Evolutionary conservation across 2,329 filamentous ascomycete species (phyloP).

Genomic region (Periconia sp.): DNA sequence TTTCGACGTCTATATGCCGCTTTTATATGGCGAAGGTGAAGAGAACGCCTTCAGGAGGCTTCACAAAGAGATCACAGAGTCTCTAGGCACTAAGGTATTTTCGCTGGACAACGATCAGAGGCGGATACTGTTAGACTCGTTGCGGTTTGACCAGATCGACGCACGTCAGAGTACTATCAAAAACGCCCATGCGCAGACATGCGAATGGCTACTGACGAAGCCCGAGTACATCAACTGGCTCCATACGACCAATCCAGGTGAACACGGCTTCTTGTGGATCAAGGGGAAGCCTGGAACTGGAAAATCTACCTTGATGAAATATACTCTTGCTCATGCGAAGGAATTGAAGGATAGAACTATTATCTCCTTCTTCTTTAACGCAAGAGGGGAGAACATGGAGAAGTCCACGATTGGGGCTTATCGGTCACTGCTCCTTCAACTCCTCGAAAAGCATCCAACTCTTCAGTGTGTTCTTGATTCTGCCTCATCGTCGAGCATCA

Average conservation of each 20-base stretch:
- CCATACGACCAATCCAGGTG: constrained; percentile 19
- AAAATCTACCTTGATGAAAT: constrained; percentile 48
- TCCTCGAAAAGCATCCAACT: constrained; percentile 15
- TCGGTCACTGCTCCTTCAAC: constrained; percentile 18
- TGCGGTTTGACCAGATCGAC: constrained; percentile 44
- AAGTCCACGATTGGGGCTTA: constrained; percentile 15
- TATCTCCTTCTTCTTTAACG: constrained; percentile 20
- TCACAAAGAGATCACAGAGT: too few relatives aligned
- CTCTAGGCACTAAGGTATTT: too few relatives aligned
- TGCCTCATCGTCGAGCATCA: background rate
- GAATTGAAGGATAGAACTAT: constrained; percentile 1
- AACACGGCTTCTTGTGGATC: constrained; percentile 50
- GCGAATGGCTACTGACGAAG: constrained; percentile 42
- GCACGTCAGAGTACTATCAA: constrained; percentile 37
- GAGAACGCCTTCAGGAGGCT: too few relatives aligned
- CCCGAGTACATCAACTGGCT: constrained; percentile 42
- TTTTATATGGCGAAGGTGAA: too few relatives aligned
- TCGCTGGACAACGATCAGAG: too few relatives aligned
- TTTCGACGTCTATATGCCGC: too few relatives aligned
- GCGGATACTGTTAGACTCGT: too few relatives aligned
- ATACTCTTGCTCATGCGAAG: constrained; percentile 12
- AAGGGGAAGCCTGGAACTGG: constrained; percentile 31
- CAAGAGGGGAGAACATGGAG: constrained; percentile 12
- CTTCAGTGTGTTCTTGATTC: too few relatives aligned
- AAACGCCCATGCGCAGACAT: constrained; percentile 40